Evolutionary conservation across 2,329 filamentous ascomycete species (phyloP).

Genomic region (Phaeoacremonium minimum): DNA sequence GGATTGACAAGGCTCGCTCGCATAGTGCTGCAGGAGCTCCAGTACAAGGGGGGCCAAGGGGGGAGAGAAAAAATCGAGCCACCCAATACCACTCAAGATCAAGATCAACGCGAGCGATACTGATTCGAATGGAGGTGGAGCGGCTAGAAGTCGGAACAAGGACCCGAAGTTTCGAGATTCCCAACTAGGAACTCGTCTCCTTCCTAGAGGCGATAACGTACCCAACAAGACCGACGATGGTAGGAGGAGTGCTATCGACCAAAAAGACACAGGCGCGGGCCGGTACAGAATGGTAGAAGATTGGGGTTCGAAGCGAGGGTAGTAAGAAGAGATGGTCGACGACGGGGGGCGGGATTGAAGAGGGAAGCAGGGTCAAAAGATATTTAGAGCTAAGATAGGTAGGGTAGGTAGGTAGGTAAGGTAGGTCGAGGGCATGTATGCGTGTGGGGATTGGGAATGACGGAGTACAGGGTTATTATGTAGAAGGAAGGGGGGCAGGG

Average conservation of each 20-base stretch:
- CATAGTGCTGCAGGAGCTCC: background rate
- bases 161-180: slow-evolving; percentile 30
- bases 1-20: background rate
- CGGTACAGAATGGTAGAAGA: too few species aligned
- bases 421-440: slow-evolving; percentile 2
- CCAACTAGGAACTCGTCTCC: too few species aligned
- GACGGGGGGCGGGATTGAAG: slow-evolving; percentile 6
- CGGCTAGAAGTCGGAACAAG: slow-evolving; percentile 17
- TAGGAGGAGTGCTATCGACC: too few species aligned
- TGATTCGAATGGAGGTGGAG: background rate
- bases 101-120: background rate
- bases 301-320: slow-evolving; percentile 20
- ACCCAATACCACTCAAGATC: background rate
- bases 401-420: slow-evolving; percentile 4
- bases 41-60: slow-evolving; percentile 18
- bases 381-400: slow-evolving; percentile 9
- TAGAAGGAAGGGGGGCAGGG: slow-evolving; percentile 24
- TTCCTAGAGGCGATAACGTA: too few species aligned
- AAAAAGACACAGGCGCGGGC: too few species aligned
- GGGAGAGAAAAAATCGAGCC: slow-evolving; percentile 22
- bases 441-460: slow-evolving; percentile 16
- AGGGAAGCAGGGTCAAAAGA: background rate
- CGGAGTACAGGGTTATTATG: slow-evolving; percentile 16
- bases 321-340: slow-evolving; percentile 16
- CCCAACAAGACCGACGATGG: too few species aligned